Evolutionary conservation across 2,329 filamentous ascomycete species (phyloP).

Genomic region (Ophiostoma himal-ulmi): DNA sequence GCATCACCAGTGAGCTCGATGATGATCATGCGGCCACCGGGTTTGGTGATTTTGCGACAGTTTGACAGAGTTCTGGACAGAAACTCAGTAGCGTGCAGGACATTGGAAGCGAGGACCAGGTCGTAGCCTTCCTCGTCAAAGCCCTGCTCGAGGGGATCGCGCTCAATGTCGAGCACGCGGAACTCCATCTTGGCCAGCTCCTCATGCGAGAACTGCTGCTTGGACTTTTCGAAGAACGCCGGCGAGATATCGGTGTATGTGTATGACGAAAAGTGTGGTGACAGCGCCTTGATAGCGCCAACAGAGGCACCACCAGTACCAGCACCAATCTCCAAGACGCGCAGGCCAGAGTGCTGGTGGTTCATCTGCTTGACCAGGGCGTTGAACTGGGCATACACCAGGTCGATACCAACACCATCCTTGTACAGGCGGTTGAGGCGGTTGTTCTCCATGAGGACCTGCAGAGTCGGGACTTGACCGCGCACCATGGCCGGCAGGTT

Average conservation of each 20-base stretch:
- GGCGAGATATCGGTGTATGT: constrained; percentile 27
- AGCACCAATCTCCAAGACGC: constrained; percentile 38
- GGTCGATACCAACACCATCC: constrained; percentile 26
- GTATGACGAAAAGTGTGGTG: constrained; percentile 27
- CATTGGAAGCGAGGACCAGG: constrained; percentile 37
- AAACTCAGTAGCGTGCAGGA: constrained; percentile 35
- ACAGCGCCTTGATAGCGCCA: constrained; percentile 25
- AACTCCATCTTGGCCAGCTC: constrained; percentile 29
- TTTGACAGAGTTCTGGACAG: constrained; percentile 32
- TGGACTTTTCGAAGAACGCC: constrained; percentile 33
- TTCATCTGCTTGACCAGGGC: constrained; percentile 21
- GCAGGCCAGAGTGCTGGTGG: constrained; percentile 28
- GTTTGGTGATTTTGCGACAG: constrained; percentile 34
- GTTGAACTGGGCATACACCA: constrained; percentile 28
- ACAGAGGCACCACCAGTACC: constrained; percentile 29
- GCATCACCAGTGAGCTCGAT: constrained; percentile 22
- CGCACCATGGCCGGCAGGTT: constrained; percentile 22
- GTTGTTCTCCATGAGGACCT: constrained; percentile 33
- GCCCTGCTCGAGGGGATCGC: constrained; percentile 33
- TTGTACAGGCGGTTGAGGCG: constrained; percentile 35
- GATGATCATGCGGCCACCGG: constrained; percentile 38
- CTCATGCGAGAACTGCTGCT: constrained; percentile 29
- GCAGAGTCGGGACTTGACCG: constrained; percentile 27
- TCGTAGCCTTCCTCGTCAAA: constrained; percentile 34
- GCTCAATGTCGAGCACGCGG: constrained; percentile 33